A percentile compares a stretch with the other conserved stretches of the same genome.
phyloP scores from a whole-genome alignment of 495 filamentous ascomycete genomes.

The Aspergillus ellipticus region DNA sequence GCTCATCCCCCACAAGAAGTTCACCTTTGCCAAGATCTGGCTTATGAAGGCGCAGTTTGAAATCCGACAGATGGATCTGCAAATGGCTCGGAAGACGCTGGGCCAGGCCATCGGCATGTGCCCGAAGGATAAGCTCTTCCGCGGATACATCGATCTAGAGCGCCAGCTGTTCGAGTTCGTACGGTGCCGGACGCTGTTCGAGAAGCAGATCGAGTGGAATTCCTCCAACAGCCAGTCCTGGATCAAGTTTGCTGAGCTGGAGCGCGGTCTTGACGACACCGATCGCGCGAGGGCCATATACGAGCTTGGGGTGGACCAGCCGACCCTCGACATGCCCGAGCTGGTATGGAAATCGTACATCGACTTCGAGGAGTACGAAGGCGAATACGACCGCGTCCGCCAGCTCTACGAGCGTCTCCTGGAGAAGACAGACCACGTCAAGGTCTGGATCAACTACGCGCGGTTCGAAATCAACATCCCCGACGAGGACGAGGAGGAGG shows the following conservation, averaged over 20 bases:
- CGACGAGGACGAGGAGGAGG: constrained; percentile 62
- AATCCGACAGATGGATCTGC: constrained; percentile 77
- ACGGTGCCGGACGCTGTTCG: constrained; percentile 84
- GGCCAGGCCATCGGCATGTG: constrained; percentile 90
- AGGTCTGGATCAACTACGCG: constrained; percentile 97
- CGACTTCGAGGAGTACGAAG: constrained; percentile 94
- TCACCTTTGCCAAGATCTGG: constrained; percentile 98
- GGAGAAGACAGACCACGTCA: constrained; percentile 92
- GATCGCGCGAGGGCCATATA: constrained; percentile 88
- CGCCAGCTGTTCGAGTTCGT: constrained; percentile 88
- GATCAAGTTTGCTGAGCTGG: constrained; percentile 92
- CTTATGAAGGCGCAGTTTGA: constrained; percentile 90
- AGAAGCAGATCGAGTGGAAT: constrained; percentile 91
- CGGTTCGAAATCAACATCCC: constrained; percentile 91
- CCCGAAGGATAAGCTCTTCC: constrained; percentile 93
- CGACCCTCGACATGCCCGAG: constrained; percentile 94
- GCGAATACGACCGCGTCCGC: constrained; percentile 78
- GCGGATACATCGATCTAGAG: constrained; percentile 88
- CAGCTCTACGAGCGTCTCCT: constrained; percentile 88
- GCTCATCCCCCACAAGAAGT: constrained; percentile 90
- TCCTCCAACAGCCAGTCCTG: constrained; percentile 84
- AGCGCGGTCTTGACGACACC: constrained; percentile 82
- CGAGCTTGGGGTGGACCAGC: constrained; percentile 82
- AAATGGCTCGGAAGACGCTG: constrained; percentile 77
- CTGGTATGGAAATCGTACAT: constrained; percentile 96